Conservation (phyloP, 805 yeast species). For the Ogataea zsoltii region DNA sequence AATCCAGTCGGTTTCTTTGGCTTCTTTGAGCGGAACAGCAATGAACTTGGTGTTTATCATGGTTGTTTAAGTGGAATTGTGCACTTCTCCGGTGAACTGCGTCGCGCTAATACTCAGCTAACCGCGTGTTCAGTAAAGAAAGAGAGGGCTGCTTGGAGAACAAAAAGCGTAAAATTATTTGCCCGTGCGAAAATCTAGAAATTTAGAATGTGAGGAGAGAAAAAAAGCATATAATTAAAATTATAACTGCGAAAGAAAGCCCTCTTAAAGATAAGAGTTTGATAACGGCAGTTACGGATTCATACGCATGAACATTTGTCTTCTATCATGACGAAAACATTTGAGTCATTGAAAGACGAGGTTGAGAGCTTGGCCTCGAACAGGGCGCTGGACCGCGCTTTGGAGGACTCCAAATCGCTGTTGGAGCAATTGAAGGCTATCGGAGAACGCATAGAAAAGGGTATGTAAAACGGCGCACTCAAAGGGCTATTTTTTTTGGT, state of each 20-base stretch:
- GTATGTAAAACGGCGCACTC: slow-evolving; percentile 1
- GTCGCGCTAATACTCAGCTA: too few species aligned
- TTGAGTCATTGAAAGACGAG: slow-evolving; percentile 33
- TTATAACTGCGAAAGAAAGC: not conserved
- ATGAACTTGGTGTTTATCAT: slow-evolving; percentile 29
- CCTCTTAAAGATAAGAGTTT: not conserved
- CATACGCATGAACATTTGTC: too few species aligned
- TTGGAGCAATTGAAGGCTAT: slow-evolving; percentile 27
- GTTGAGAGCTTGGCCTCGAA: slow-evolving; percentile 29
- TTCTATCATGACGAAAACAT: slow-evolving; percentile 15
- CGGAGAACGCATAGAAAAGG: slow-evolving; percentile 22
- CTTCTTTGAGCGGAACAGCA: slow-evolving; percentile 39
- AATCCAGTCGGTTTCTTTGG: slow-evolving; percentile 67
- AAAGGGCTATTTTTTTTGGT: too few species aligned
- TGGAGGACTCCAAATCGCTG: slow-evolving; percentile 31
- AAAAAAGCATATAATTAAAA: not conserved
- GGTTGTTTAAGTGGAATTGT: not conserved
- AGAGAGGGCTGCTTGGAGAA: not conserved
- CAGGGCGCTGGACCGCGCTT: slow-evolving; percentile 32
- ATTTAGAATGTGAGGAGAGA: too few species aligned
- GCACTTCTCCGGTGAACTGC: too few species aligned
- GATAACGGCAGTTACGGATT: not conserved
- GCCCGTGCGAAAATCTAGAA: not conserved
- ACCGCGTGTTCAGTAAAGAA: not conserved
- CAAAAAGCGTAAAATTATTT: not conserved